phyloP scores from a whole-genome alignment of 331 rosid species.

The Saraca asoca region DNA sequence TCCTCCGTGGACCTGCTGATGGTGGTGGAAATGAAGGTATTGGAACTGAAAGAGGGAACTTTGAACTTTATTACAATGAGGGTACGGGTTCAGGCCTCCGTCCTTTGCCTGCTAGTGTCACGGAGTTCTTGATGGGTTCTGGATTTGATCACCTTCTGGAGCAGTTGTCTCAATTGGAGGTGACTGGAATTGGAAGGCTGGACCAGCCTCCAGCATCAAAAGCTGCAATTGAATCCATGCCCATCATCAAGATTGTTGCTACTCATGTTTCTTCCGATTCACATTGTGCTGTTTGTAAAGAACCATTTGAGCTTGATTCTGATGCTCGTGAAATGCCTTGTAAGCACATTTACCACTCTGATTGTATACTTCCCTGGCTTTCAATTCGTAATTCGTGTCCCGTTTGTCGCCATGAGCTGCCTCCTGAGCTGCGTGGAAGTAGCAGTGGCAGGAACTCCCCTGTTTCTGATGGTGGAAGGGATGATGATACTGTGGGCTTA shows the following conservation, averaged over 20 bases:
- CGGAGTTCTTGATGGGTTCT: conserved; percentile 67
- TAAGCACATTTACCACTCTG: conserved; percentile 67
- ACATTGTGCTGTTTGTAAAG: conserved; percentile 69
- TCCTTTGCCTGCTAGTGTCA: conserved; percentile 54
- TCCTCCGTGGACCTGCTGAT: conserved; percentile 50
- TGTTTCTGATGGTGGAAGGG: conserved; percentile 34
- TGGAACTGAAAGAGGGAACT: conserved; percentile 54
- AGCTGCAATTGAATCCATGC: conserved; percentile 69
- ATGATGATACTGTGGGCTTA: conserved; percentile 57
- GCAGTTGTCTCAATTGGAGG: conserved; percentile 58
- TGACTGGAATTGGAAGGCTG: conserved; percentile 45
- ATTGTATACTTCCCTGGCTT: conserved; percentile 73
- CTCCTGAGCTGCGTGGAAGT: conserved; percentile 44
- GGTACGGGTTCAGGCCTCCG: conserved; percentile 57
- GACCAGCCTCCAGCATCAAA: conserved; percentile 65
- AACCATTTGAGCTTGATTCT: conserved; percentile 52
- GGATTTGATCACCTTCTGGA: conserved; percentile 68
- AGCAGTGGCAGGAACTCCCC: conserved; percentile 50
- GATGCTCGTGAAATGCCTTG: conserved; percentile 82
- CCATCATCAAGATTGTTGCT: conserved; percentile 52
- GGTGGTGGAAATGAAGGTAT: conserved; percentile 40
- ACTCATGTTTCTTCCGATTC: conserved; percentile 52
- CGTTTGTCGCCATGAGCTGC: conserved; percentile 64
- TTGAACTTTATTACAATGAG: conserved; percentile 67
- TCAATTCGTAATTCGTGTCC: conserved; percentile 71